phyloP scores from a whole-genome alignment of 306 rosid species.

The Astragalus membranaceus region DNA sequence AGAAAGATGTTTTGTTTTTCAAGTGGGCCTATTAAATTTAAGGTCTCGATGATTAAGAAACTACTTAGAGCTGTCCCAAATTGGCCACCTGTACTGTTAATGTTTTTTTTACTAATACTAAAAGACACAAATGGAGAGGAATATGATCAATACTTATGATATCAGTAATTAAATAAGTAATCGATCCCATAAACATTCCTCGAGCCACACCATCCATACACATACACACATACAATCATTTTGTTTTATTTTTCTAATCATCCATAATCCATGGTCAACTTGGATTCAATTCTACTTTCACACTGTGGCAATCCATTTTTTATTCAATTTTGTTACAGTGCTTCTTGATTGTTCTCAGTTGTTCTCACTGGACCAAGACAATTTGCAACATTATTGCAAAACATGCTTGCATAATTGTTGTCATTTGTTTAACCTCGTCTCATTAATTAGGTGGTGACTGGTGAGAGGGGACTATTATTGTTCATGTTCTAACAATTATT shows the following conservation, averaged over 20 bases:
- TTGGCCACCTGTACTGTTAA: not conserved
- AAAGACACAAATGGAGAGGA: slow-evolving; percentile 16
- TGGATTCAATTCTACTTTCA: slow-evolving; percentile 30
- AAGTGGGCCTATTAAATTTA: slow-evolving; percentile 38
- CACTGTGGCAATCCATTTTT: slow-evolving; percentile 37
- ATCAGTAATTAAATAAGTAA: not conserved
- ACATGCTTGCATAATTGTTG: slow-evolving; percentile 44
- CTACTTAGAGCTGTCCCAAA: slow-evolving; percentile 17
- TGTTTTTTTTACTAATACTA: not conserved
- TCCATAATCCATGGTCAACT: slow-evolving; percentile 16
- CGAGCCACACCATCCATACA: slow-evolving; percentile 44
- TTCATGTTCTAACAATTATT: not conserved
- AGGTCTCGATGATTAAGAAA: slow-evolving; percentile 52
- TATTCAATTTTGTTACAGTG: slow-evolving; percentile 20
- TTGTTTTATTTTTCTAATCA: not conserved
- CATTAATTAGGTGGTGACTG: not conserved
- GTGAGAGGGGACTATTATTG: not conserved
- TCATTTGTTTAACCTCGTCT: slow-evolving; percentile 6
- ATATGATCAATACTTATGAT: not conserved
- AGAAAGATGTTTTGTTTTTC: slow-evolving; percentile 16
- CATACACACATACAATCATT: not conserved
- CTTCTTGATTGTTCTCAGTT: slow-evolving; percentile 29
- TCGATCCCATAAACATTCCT: slow-evolving; percentile 35
- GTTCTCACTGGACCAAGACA: slow-evolving; percentile 33
- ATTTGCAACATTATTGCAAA: slow-evolving; percentile 33